phyloP scores from a whole-genome alignment of 495 filamentous ascomycete genomes.

The Aspergillus biplanus region DNA sequence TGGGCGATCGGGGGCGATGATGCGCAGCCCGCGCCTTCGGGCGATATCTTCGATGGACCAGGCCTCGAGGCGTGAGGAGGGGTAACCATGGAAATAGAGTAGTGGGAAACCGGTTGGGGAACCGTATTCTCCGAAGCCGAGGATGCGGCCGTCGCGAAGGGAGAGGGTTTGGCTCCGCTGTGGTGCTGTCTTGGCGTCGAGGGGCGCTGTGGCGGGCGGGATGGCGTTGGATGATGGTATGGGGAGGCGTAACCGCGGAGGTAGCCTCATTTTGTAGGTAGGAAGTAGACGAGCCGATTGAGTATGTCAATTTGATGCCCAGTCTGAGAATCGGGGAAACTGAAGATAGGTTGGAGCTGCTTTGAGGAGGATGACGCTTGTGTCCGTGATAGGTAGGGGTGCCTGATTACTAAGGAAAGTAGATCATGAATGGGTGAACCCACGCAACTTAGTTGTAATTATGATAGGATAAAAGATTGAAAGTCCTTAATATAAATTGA shows the following conservation, averaged over 20 bases:
- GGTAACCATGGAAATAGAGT: conserved; percentile 51
- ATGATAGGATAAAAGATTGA: too few relatives aligned
- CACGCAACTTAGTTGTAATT: too few relatives aligned
- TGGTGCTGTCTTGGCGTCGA: not conserved
- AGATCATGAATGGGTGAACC: too few relatives aligned
- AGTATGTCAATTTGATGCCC: too few relatives aligned
- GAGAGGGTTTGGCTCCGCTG: conserved; percentile 31
- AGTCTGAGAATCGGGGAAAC: too few relatives aligned
- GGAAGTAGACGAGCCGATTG: too few relatives aligned
- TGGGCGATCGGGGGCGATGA: conserved; percentile 48
- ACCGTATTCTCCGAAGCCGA: conserved; percentile 50
- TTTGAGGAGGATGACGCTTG: too few relatives aligned
- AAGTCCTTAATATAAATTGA: too few relatives aligned
- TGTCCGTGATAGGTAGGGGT: too few relatives aligned
- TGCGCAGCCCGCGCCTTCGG: conserved; percentile 31
- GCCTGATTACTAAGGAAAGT: too few relatives aligned
- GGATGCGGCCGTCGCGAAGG: conserved; percentile 41
- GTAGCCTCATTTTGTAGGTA: too few relatives aligned
- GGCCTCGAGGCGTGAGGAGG: conserved; percentile 48
- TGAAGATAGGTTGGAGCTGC: too few relatives aligned
- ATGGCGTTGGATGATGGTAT: not conserved
- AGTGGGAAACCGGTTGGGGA: conserved; percentile 30
- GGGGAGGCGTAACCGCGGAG: not conserved
- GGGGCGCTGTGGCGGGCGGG: not conserved
- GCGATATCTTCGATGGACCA: conserved; percentile 29